Percentiles rank a stretch among this genome's conserved stretches.
phyloP scores from a whole-genome alignment of 257 asterid species.

The Fraxinus excelsior region DNA sequence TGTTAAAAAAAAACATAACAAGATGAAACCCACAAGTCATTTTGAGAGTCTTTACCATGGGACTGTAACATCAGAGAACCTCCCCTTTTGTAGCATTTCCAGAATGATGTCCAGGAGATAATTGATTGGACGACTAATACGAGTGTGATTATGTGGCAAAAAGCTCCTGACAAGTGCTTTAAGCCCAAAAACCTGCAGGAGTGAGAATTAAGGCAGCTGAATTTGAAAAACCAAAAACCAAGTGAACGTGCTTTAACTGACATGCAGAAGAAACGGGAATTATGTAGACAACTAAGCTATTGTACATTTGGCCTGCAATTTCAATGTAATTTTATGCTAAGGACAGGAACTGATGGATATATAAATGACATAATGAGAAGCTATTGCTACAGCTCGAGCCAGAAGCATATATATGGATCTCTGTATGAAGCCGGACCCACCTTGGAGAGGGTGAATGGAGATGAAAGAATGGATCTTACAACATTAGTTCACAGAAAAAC shows the following conservation, averaged over 20 bases:
- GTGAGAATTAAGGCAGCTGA: not conserved
- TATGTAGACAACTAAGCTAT: not conserved
- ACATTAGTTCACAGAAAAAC: not conserved
- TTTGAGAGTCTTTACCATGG: slow-evolving; percentile 50
- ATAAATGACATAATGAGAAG: not conserved
- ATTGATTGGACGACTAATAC: slow-evolving; percentile 48
- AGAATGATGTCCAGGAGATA: slow-evolving; percentile 59
- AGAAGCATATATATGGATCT: not conserved
- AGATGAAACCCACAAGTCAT: slow-evolving; percentile 18
- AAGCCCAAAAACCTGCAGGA: slow-evolving; percentile 79
- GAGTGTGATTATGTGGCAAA: slow-evolving; percentile 55
- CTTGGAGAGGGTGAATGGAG: not conserved
- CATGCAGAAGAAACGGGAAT: not conserved
- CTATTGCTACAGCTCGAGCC: not conserved
- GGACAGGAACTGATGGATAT: not conserved
- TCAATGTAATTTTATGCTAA: not conserved
- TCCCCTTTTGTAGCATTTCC: slow-evolving; percentile 61
- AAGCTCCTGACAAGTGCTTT: slow-evolving; percentile 77
- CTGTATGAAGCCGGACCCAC: not conserved
- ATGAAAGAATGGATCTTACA: not conserved
- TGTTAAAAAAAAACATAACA: slow-evolving; percentile 22
- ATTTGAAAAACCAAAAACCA: not conserved
- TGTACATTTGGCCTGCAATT: not conserved
- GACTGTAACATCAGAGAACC: slow-evolving; percentile 44
- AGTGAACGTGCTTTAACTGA: not conserved